Evolutionary conservation across 768 basidiomycete species (phyloP), one percentile per base, ranked within the genome.

Genomic region (Harrya chromipes): DNA sequence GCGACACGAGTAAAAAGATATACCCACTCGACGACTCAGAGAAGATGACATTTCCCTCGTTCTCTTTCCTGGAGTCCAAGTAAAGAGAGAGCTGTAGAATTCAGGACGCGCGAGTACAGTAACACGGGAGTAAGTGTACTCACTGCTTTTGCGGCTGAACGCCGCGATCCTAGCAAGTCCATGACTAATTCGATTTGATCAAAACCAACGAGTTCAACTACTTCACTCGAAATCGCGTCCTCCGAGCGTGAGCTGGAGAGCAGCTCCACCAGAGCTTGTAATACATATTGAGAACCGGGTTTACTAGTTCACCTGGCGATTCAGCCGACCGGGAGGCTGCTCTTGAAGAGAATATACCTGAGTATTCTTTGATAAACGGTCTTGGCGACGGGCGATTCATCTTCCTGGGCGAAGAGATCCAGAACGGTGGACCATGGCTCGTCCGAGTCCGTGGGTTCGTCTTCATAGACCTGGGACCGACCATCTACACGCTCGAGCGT

Each of bases 181-280:
- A 79, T 79, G 8, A 87, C 82, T 29, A 93, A 71, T 23, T 90
- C 90, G 41, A 97, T 81, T 16, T 86, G 79, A 43, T 95, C 89
- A 63, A 85, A 90, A 3, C 94, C 95, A 40, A 94, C 65, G 10
- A 90, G 71, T 52, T 97, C 94, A 8, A 79, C 80, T 10, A 97
- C 65, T 56, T 90, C 86, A 23, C 72, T 80, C 23, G 90, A 87
- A 26, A 97, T 86, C 19, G 79, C 81, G 26, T 93, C 89, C 55
- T 86, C 76, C 6, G 73, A 69, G 34, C 72, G 73, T 20, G 70
- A 55, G 6, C 81, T 81, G 1, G 76, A 74, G 14, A 90, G 68
- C 31, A 79, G 65, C 9, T 59, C 47, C 6, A 61, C 59, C 20
- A 77, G 47, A 16, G n/a, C 27, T 31, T 50, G 58, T 4, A 64